phyloP scores from a whole-genome alignment of 306 rosid genomes.

The Carpinus fangiana region DNA sequence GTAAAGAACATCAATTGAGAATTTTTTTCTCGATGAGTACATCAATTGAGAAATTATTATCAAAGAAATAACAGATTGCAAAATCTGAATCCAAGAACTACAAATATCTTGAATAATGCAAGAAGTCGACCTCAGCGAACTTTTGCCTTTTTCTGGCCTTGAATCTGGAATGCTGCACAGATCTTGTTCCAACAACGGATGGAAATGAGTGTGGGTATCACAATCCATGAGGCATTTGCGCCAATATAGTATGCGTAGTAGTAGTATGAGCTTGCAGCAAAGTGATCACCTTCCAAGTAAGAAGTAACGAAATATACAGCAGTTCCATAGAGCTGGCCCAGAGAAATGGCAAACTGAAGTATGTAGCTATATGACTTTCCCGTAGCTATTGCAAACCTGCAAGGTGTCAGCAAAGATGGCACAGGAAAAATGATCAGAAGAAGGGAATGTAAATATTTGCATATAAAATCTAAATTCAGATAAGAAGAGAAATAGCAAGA shows the following conservation, averaged over 20 bases:
- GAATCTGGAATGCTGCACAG: constrained; percentile 47
- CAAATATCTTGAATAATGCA: background rate
- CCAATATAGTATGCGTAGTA: constrained; percentile 75
- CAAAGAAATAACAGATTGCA: background rate
- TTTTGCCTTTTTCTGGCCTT: constrained; percentile 69
- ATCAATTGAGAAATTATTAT: background rate
- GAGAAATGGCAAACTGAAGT: constrained; percentile 80
- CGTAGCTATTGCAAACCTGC: constrained; percentile 76
- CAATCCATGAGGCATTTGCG: constrained; percentile 73
- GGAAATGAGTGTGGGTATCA: constrained; percentile 65
- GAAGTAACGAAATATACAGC: constrained; percentile 68
- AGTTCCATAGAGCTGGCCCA: constrained; percentile 85
- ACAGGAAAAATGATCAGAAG: background rate
- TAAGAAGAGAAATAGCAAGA: background rate
- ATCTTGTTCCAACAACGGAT: constrained; percentile 80
- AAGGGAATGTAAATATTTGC: background rate
- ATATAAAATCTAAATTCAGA: background rate
- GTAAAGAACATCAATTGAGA: background rate
- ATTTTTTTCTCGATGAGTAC: too few species aligned
- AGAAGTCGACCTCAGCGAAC: constrained; percentile 45
- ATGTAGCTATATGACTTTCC: constrained; percentile 74
- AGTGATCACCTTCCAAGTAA: constrained; percentile 74
- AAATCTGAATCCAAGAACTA: background rate
- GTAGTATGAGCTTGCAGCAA: constrained; percentile 55
- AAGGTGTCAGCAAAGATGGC: constrained; percentile 19